Evolutionary conservation across 495 filamentous ascomycete species (phyloP), one percentile per base, ranked within the genome.

Genomic region (Xylaria venustula): DNA sequence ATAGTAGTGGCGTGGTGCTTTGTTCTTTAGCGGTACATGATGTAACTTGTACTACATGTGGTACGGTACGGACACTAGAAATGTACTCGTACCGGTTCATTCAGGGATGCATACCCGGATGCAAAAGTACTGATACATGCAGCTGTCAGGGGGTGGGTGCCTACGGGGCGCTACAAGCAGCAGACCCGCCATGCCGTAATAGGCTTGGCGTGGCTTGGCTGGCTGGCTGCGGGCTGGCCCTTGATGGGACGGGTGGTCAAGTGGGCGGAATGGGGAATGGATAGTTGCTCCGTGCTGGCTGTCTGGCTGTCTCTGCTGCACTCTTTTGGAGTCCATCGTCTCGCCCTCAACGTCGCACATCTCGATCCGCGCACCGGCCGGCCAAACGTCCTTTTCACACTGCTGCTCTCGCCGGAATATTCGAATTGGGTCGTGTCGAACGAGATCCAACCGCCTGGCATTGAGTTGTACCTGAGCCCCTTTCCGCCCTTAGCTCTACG

Each of bases 171-270:
- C 54, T 57, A 46, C 30, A 47, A 23, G 37, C 45, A 49, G 42
- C 44, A 40, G 54, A 15, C 54, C 54, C 54, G 41, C 54, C 7
- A 8, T 40, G 54, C 54, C 54, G 32, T 58, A 49, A 58, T 48
- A 20, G 54, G 44, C 28, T 48, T 36, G 54, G 41, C 26, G 17
- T 26, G 42, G 34, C 3, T 15, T 41, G 37, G 51, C 20, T 40
- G 51, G 32, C 25, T 40, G 37, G 37, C 37, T 40, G 22, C 53
- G 41, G 14, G 40, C 34, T 46, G 40, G 53, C 36, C 20, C 37
- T 40, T 4, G 17, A 12, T 47, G 19, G n/a, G 54, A 45, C 25
- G 40, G 53, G 25, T 30, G 40, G 26, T 12, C 22, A 11, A 34
- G 30, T 56, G 36, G 36, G 32, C 2, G 19, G 34, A 30, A 23